Conservation (phyloP, 306 rosid species). For the Benincasa hispida region DNA sequence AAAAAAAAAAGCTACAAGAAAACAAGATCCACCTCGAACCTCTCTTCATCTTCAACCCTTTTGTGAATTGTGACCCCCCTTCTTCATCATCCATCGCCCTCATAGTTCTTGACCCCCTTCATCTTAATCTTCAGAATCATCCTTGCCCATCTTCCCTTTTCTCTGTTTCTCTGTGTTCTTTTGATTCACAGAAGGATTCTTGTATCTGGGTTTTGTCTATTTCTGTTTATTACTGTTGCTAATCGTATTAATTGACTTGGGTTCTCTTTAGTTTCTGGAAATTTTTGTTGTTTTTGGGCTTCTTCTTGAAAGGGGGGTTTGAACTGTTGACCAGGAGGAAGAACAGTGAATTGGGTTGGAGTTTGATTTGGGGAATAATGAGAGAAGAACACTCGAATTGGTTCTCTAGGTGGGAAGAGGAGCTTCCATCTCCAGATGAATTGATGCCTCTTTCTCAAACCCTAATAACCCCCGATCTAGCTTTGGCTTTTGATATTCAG, state of each 20-base stretch:
- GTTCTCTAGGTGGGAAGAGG: conserved; percentile 84
- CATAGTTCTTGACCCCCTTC: background rate
- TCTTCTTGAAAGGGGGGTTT: background rate
- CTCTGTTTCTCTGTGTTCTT: background rate
- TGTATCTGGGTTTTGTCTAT: background rate
- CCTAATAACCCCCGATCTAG: conserved; percentile 95
- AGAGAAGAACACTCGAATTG: conserved; percentile 87
- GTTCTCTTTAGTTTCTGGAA: background rate
- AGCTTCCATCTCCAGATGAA: conserved; percentile 68
- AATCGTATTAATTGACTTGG: background rate
- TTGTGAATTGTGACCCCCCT: background rate
- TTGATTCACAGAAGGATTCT: background rate
- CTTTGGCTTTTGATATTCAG: conserved; percentile 75
- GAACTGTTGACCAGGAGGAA: background rate
- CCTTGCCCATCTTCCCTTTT: background rate
- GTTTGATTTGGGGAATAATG: conserved; percentile 30
- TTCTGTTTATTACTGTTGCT: background rate
- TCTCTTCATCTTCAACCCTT: conserved; percentile 34
- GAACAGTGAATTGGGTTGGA: conserved; percentile 11
- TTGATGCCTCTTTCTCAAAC: conserved; percentile 89
- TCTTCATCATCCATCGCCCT: background rate
- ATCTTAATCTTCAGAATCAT: background rate
- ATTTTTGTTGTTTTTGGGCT: background rate
- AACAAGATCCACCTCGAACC: conserved; percentile 98
- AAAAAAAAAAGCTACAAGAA: conserved; percentile 29